phyloP scores from a whole-genome alignment of 2,329 filamentous ascomycete species.

The Pseudocercospora fijiensis region DNA sequence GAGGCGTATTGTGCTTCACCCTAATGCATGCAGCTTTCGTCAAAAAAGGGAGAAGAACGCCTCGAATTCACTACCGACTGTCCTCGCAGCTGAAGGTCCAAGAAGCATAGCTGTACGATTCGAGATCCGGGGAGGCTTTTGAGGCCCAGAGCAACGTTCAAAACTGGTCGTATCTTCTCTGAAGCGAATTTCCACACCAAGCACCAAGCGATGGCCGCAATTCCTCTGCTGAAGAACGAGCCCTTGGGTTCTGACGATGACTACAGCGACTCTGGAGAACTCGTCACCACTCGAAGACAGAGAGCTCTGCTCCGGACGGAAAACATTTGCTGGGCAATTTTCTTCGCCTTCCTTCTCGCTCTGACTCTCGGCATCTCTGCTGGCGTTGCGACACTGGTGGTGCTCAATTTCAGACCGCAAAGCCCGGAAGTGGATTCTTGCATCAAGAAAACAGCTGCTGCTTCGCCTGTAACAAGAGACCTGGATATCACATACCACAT shows the following conservation, averaged over 20 bases:
- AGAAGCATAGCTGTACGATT: neutral
- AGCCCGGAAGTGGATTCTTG: neutral
- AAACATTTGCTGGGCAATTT: conserved; percentile 20
- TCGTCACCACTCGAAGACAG: neutral
- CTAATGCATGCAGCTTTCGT: conserved; percentile 8
- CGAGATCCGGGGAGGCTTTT: neutral
- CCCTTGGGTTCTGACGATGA: conserved; percentile 15
- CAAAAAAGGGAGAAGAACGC: conserved; percentile 8
- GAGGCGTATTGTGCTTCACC: conserved; percentile 8
- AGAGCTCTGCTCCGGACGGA: conserved; percentile 12
- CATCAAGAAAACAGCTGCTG: conserved; percentile 7
- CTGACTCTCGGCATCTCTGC: conserved; percentile 22
- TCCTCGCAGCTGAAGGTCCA: conserved; percentile 1
- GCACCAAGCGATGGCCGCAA: conserved; percentile 14
- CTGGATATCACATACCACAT: conserved; percentile 23
- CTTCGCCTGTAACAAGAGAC: conserved; percentile 25
- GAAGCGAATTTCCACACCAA: neutral
- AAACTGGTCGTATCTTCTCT: neutral
- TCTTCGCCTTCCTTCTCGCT: conserved; percentile 18
- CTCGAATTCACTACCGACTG: neutral
- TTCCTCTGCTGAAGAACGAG: conserved; percentile 17
- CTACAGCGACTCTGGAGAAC: conserved; percentile 21
- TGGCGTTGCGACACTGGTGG: conserved; percentile 17
- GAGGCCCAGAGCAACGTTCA: neutral
- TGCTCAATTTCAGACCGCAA: conserved; percentile 13